Percentiles rank a stretch among this genome's conserved stretches.
These are phyloP conservation scores for Mortierella antarctica DNA, from an alignment of 192 early-diverging fungal species.

Conservation along the genomic window DNA sequence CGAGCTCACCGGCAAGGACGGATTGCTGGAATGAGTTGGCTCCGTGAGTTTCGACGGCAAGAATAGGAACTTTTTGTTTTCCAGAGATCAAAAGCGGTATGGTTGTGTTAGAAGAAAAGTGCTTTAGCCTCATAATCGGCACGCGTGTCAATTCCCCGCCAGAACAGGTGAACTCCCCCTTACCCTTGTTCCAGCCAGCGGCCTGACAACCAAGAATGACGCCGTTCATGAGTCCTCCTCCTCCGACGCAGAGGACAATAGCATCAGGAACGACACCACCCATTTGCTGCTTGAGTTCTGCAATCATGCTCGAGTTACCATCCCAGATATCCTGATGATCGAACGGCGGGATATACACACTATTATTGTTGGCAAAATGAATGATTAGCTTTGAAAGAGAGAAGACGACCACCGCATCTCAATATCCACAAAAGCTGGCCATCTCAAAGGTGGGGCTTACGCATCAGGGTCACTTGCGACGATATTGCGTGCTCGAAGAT, in stretches of 20 bases:
- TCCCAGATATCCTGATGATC: conserved; percentile 69
- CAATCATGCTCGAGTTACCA: conserved; percentile 69
- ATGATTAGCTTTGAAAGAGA: background rate
- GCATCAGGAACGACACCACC: conserved; percentile 67
- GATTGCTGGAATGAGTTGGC: conserved; percentile 77
- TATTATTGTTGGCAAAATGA: conserved; percentile 8
- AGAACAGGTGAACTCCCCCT: background rate
- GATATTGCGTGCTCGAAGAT: conserved; percentile 54
- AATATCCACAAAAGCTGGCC: background rate
- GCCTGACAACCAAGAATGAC: conserved; percentile 70
- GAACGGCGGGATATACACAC: conserved; percentile 65
- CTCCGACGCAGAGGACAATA: conserved; percentile 73
- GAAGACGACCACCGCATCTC: background rate
- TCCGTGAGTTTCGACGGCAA: conserved; percentile 81
- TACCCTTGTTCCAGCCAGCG: conserved; percentile 66
- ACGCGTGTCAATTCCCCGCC: background rate
- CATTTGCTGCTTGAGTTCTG: conserved; percentile 74
- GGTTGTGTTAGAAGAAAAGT: background rate
- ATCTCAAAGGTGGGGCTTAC: conserved; percentile 48
- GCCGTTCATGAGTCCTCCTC: conserved; percentile 77
- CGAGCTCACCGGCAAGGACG: conserved; percentile 63
- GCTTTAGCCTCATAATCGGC: background rate
- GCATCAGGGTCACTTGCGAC: conserved; percentile 51
- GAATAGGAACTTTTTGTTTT: conserved; percentile 67
- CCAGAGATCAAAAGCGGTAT: background rate